Conservation (phyloP, 202 grass and related monocot genomes). For the Carex arenaria region DNA sequence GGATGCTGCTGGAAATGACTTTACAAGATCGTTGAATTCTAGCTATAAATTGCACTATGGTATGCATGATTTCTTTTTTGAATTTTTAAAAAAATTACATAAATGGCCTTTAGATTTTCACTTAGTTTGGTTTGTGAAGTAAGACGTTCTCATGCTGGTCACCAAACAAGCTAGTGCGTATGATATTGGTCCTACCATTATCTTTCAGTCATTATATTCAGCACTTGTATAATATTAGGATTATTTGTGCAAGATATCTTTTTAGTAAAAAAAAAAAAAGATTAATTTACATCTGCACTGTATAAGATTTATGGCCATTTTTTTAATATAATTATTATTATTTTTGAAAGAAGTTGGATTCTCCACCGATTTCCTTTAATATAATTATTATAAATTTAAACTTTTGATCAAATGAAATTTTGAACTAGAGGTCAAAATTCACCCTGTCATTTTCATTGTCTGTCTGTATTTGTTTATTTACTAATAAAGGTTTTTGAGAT, state of each 20-base stretch:
- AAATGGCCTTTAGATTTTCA: neutral
- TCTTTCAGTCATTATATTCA: neutral
- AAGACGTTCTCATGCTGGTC: neutral
- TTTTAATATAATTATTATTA: neutral
- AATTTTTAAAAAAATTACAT: neutral
- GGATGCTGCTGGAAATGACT: slow-evolving; percentile 66
- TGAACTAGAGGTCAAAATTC: neutral
- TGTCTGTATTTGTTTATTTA: neutral
- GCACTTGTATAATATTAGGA: neutral
- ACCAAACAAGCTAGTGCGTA: neutral
- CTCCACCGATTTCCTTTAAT: too few relatives aligned
- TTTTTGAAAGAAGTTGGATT: too few relatives aligned
- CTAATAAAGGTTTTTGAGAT: neutral
- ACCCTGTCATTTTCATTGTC: neutral
- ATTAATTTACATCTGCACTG: neutral
- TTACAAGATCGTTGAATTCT: slow-evolving; percentile 72
- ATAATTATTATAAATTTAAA: too few relatives aligned
- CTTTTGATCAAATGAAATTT: neutral
- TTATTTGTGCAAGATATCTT: neutral
- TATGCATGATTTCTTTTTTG: slow-evolving; percentile 22
- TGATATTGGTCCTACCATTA: neutral
- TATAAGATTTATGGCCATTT: neutral
- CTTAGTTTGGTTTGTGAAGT: neutral
- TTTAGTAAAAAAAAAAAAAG: neutral
- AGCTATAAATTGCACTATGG: slow-evolving; percentile 70